Evolutionary conservation across 2,329 filamentous ascomycete species (phyloP), one percentile per base, ranked within the genome.

Genomic region (Phaeosphaeria sp.): DNA sequence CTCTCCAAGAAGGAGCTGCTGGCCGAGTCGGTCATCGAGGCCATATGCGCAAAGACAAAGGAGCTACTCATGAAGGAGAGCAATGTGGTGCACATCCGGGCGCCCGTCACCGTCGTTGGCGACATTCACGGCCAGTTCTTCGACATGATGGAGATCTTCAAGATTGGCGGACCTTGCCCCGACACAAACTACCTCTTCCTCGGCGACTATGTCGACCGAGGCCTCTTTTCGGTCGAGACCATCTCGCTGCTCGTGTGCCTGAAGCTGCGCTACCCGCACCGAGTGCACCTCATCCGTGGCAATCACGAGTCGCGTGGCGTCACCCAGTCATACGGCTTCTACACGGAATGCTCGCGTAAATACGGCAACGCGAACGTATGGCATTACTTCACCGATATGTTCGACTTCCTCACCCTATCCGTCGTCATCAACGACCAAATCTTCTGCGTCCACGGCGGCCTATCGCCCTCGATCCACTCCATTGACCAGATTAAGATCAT

Each of bases 361-460:
- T 99, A 99, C 79, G 95, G 95, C 76, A 98, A 97, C 74, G 93
- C 95, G 63, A 97, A 95, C 71, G 95, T 99, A 21, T 99, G 95
- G 95, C 95, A 99, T 79, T 95, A 98, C 78, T 99, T 99, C 76
- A 99, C 95, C 65, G 95, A 99, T 81, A 98, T 99, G 93, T 99
- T 99, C 79, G 95, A 99, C 80, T 99, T 96, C 78, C 84, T 99
- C 63, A 98, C 94, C 7, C 83, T 99, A 56, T 96, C 92, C 70
- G 96, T 98, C 60, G 94, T 99, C 63, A 99, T 99, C 76, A 96
- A 98, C 77, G 91, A 99, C 78, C 92, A 98, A 78, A 99, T 99
- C 66, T 99, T 99, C 78, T 99, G 95, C 78, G 95, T 99, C 6
- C 95, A 99, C 77, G 95, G 95, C 76, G 95, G 89, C 82, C 78